A percentile compares a stretch with the other conserved stretches of the same genome.
Conservation (phyloP, 2,329 filamentous ascomycete genomes). For the Monilinia polystroma region DNA sequence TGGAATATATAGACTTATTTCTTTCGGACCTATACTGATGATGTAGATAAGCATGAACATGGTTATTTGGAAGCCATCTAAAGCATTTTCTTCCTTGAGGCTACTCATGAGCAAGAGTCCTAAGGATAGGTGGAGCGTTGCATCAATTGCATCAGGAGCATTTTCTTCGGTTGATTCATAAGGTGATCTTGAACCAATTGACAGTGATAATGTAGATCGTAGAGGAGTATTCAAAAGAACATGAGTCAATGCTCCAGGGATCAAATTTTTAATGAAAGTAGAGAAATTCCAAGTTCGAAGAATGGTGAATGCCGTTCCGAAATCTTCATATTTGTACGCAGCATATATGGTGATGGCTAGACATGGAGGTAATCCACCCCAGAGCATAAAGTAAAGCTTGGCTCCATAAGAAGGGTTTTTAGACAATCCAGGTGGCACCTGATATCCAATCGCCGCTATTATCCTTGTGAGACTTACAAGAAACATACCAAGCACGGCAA, state of each 20-base stretch:
- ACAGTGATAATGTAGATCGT: slow-evolving; percentile 34
- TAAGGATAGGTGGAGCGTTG: slow-evolving; percentile 34
- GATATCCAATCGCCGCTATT: slow-evolving; percentile 29
- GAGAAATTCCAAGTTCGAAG: slow-evolving; percentile 29
- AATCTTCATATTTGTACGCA: slow-evolving; percentile 32
- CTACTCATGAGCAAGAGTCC: slow-evolving; percentile 23
- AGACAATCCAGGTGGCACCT: slow-evolving; percentile 23
- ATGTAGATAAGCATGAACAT: slow-evolving; percentile 34
- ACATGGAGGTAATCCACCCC: slow-evolving; percentile 32
- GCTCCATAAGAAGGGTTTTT: slow-evolving; percentile 29
- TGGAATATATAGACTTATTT: slow-evolving; percentile 36
- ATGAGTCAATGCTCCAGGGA: slow-evolving; percentile 32
- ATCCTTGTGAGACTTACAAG: slow-evolving; percentile 33
- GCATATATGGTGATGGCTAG: slow-evolving; percentile 32
- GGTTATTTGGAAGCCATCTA: slow-evolving; percentile 35
- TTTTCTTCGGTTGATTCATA: slow-evolving; percentile 32
- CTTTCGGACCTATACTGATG: slow-evolving; percentile 33
- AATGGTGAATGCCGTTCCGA: slow-evolving; percentile 27
- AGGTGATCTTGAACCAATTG: slow-evolving; percentile 29
- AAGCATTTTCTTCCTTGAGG: slow-evolving; percentile 28
- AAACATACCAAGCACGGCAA: slow-evolving; percentile 28
- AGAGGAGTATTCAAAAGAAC: slow-evolving; percentile 33
- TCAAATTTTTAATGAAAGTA: slow-evolving; percentile 28
- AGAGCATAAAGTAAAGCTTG: slow-evolving; percentile 30
- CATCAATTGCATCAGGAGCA: slow-evolving; percentile 29